Base-by-base conservation (phyloP, 2,329 filamentous ascomycete species). In the Paecilomyces sp. region DNA sequence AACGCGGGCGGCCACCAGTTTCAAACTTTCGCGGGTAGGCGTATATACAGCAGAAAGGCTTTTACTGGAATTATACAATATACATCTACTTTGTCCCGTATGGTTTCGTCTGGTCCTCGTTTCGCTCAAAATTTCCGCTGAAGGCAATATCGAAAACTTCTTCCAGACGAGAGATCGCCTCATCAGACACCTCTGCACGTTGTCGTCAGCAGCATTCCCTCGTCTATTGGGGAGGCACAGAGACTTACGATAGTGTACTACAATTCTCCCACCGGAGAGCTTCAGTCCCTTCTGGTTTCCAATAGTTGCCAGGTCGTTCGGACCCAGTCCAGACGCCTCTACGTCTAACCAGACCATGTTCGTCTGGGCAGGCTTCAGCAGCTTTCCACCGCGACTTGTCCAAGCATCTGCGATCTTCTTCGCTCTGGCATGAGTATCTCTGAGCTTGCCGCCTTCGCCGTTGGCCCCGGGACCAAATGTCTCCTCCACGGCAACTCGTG, bases 311-410 rank as follows among this genome's bases (percentile, higher is more conserved):
- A 87, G 83, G 50, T 82, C 78, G 57, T 82, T 79, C 3, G 71
- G 71, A 2, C 78, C 76, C 33, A 87, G 71, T 0, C 84, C 83
- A 11, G 84, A 82, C 1, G 82, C 81, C 31, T 85, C 82, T 15
- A 94, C 77, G 72, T 95, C 88, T 60, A 95, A 69, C 91, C 90
- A 96, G 34, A 91, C 85, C 90, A 96, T 95, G 76, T 96, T 96
- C n/a, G 91, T 95, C 70, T 96, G 87, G 1, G 89, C 87, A 0
- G 89, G 88, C 61, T 87, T 80, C 22, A 81, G 74, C 59, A 91
- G 75, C 74, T 83, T 85, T 1, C 91, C 91, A 3, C 91, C 91
- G 57, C 87, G 78, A 15, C 76, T 77, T 4, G 79, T 82, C 91
- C 91, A 96, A 64, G 89, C 73, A 33, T 79, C 76, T 28, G 82